Base-by-base conservation (phyloP, 768 basidiomycete genomes). In the Tulasnella calospora region DNA sequence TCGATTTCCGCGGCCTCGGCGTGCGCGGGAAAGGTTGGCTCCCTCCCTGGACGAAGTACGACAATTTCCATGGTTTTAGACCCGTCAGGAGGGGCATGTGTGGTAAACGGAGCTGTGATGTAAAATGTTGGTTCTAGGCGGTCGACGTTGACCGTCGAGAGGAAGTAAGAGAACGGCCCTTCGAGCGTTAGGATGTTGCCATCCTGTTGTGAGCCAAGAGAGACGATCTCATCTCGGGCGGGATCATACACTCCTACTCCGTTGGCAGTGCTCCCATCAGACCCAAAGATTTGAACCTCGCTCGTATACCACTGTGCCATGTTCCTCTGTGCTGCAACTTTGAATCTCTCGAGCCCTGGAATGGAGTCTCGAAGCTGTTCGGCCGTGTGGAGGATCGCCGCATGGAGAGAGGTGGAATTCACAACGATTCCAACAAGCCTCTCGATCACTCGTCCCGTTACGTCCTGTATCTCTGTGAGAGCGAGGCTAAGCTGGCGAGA, bases 151-250 rank as follows among this genome's bases (percentile, higher is more conserved):
- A 92, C 87, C 0, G 93, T 92, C 12, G 92, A 89, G 35, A 96
- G 84, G 83, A 98, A 93, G 84, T 98, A 99, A 36, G 88, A 86
- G 82, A 96, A 98, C 6, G 95, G 95, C 2, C 95, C 96, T 3
- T 86, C 81, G 13, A 95, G 80, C 0, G 38, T 69, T 71, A 83
- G 76, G n/a, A 27, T 4, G 21, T 27, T 33, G 27, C 84, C 80
- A n/a, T 67, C 61, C 30, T 5, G 30, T 1, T 67, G n/a, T 33
- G 61, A 30, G 61, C 61, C 61, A 27, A 67, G 30, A 13, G 61
- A 67, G 21, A 89, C 83, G 82, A 95, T 92, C 4, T 83, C 78
- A 41, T 86, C 82, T 13, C 83, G 83, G 2, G 81, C 76, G 12
- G 90, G 88, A 81, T 94, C 88, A 83, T 93, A 98, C 38, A 89